Percentiles rank a stretch among this genome's conserved stretches.
Evolutionary conservation across 176 grass and related monocot species (phyloP).

Genomic region (Avena sativa): DNA sequence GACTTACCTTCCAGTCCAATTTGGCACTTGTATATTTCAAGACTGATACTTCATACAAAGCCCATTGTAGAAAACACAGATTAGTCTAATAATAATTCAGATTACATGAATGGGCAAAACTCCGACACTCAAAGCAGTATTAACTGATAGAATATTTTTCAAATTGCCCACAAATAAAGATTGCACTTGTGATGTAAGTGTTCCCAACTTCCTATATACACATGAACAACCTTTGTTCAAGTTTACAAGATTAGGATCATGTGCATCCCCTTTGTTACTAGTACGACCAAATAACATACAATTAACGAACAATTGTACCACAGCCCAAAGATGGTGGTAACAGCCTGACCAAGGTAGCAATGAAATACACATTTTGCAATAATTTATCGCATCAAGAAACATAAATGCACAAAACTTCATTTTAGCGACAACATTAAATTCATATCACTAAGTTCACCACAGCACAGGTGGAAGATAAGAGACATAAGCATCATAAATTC

Average conservation of each 20-base stretch:
- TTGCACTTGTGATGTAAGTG: neutral
- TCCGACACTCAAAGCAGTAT: neutral
- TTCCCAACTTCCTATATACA: neutral
- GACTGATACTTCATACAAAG: constrained; percentile 29
- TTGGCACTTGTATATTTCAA: constrained; percentile 57
- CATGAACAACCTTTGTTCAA: neutral
- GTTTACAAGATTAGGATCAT: constrained; percentile 9
- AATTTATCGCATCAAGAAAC: neutral
- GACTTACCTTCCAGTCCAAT: constrained; percentile 64
- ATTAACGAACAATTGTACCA: neutral
- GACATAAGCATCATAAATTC: constrained; percentile 4
- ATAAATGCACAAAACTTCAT: constrained; percentile 18
- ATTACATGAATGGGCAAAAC: constrained; percentile 13
- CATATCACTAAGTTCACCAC: constrained; percentile 7
- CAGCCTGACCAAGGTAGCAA: constrained; percentile 5
- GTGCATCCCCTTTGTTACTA: neutral
- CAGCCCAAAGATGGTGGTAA: neutral
- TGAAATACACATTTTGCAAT: neutral
- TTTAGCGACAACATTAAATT: constrained; percentile 7
- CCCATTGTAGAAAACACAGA: constrained; percentile 43
- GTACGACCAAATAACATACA: neutral
- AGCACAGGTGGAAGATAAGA: neutral
- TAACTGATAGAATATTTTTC: constrained; percentile 11
- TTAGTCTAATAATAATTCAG: constrained; percentile 54
- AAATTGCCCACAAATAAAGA: neutral